A percentile compares a stretch with the other conserved stretches of the same genome.
Evolutionary conservation across 148 eudicot species (phyloP).

Genomic region (Fagopyrum homotropicum): DNA sequence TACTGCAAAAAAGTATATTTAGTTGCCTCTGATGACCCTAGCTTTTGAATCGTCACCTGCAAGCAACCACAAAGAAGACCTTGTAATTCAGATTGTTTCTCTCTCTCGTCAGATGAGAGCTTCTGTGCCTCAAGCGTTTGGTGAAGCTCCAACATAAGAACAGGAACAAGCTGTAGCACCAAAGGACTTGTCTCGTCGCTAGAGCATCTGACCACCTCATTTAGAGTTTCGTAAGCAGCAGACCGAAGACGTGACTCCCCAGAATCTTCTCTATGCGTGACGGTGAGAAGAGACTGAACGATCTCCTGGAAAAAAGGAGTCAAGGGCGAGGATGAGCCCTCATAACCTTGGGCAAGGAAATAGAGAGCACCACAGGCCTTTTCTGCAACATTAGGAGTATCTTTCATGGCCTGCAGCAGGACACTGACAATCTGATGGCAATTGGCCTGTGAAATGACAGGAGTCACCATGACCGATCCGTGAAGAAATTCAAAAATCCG

Average conservation of each 20-base stretch:
- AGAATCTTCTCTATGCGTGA: conserved; percentile 82
- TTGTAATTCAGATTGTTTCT: conserved; percentile 79
- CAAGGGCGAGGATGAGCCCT: conserved; percentile 68
- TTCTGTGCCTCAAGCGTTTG: conserved; percentile 72
- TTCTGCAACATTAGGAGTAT: conserved; percentile 90
- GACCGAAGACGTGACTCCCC: conserved; percentile 77
- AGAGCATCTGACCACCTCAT: conserved; percentile 92
- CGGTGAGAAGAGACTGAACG: conserved; percentile 76
- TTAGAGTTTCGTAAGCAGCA: conserved; percentile 89
- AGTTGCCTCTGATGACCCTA: conserved; percentile 69
- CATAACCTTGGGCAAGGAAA: conserved; percentile 90
- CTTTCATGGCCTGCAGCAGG: conserved; percentile 82
- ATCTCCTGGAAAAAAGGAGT: conserved; percentile 84
- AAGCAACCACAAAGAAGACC: conserved; percentile 95
- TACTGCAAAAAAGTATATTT: conserved; percentile 68
- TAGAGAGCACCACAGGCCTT: conserved; percentile 96
- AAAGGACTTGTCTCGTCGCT: conserved; percentile 84
- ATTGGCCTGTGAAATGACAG: conserved; percentile 65
- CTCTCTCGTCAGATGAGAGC: conserved; percentile 54
- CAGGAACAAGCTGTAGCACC: conserved; percentile 71
- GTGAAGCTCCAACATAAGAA: conserved; percentile 89
- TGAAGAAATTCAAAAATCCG: conserved; percentile 90
- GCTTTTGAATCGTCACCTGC: conserved; percentile 87
- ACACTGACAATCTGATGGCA: conserved; percentile 82
- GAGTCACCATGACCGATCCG: conserved; percentile 58